phyloP scores from a whole-genome alignment of 495 filamentous ascomycete genomes.

The Neurospora sp. region DNA sequence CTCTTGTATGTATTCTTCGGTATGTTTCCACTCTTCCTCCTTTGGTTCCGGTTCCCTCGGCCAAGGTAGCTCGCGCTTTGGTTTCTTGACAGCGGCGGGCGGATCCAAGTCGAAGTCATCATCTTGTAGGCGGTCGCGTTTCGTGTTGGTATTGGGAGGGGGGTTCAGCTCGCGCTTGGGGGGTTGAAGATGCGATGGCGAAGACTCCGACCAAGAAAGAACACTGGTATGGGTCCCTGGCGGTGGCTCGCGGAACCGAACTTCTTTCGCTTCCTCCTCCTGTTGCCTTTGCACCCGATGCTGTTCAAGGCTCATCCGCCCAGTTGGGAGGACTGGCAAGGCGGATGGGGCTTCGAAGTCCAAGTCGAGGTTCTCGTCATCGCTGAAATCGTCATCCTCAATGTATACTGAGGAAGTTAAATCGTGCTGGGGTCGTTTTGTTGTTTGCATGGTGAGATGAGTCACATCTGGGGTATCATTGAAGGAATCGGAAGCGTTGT shows the following conservation, averaged over 20 bases:
- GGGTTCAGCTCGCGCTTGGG: slow-evolving; percentile 3
- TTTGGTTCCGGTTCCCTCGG: slow-evolving; percentile 1
- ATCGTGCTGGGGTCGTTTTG: slow-evolving; percentile 5
- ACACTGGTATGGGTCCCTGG: slow-evolving; percentile 10
- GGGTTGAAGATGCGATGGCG: slow-evolving; percentile 19
- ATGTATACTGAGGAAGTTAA: slow-evolving; percentile 32
- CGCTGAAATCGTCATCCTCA: slow-evolving; percentile 58
- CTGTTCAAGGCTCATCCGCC: slow-evolving; percentile 6
- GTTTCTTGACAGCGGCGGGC: slow-evolving; percentile 19
- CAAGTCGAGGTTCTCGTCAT: slow-evolving; percentile 54
- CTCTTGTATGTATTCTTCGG: background rate
- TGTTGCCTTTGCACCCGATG: background rate
- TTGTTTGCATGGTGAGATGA: slow-evolving; percentile 2
- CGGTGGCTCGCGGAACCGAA: background rate
- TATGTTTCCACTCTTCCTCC: slow-evolving; percentile 9
- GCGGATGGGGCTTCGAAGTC: slow-evolving; percentile 44
- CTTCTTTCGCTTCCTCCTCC: background rate
- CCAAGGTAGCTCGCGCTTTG: slow-evolving; percentile 25
- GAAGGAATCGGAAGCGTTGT: slow-evolving; percentile 33
- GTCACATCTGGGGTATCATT: slow-evolving; percentile 21
- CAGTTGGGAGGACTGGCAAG: slow-evolving; percentile 26
- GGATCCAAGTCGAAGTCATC: background rate
- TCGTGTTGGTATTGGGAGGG: slow-evolving; percentile 11
- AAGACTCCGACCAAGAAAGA: slow-evolving; percentile 22
- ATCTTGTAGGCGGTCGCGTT: slow-evolving; percentile 23